Evolutionary conservation across 805 yeast genomes (phyloP), one percentile per base, ranked within the genome.

Genomic region (Wickerhamiella sorbophila): DNA sequence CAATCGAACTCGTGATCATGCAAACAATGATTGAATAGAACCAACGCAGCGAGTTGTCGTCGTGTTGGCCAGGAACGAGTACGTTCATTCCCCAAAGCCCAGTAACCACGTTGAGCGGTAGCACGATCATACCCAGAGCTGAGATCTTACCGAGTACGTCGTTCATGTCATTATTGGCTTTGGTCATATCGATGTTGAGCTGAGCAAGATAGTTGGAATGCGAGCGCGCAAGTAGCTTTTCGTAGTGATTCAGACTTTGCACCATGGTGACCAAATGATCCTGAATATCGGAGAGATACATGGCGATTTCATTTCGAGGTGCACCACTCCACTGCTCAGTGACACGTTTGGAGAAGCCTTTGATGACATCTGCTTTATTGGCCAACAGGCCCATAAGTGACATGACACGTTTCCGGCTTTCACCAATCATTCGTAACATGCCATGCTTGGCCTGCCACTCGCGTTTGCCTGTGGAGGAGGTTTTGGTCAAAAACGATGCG

Each of bases 51-150:
- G 75, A 70, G n/a, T 69, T 72, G 5, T 63, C 61, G 21, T 68
- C 72, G 29, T 38, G 39, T 58, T 88, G 97, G 0, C 98, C 98
- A 0, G 98, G 98, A 29, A 91, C 98, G 9, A 84, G 54, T 50
- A 91, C 94, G 63, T 91, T 91, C 98, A 91, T 91, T 43, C 98
- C 98, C 97, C 97, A 91, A 37, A 91, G 64, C 17, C 98, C 98
- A 0, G 98, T 91, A 18, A 91, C 79, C 42, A 91, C 84, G 57
- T 91, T 91, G 73, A 91, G 74, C 3, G 98, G 98, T 44, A 91
- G 65, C 17, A 91, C 95, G 43, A 91, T 84, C 0, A 97, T 85
- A 71, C 97, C 98, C 48, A 88, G 63, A 33, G 87, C 79, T 3
- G 97, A 84, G 43, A 88, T 84, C 58, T 87, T 85, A 9, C 96